Base-by-base conservation (phyloP, 129 eudicot genomes). In the Flaveria linearis region DNA sequence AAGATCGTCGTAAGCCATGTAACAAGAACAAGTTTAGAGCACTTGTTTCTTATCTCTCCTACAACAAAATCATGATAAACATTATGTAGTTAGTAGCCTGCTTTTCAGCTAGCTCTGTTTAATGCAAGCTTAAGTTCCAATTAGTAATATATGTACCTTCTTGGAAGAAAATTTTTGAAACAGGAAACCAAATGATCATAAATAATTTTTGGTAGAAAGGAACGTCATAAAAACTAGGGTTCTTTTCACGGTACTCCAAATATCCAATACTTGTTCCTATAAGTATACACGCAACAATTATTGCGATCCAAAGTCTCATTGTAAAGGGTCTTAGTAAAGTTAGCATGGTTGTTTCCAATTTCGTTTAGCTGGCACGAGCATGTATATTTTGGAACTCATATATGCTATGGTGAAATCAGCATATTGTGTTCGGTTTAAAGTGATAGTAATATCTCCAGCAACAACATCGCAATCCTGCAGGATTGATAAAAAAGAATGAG, bases 1-100 rank as follows among this genome's bases (percentile, higher is more conserved):
- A 67, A 76, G 51, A 52, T 53, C 45, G 42, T 67, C 13, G 28
- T 67, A 51, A 66, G 30, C 80, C 80, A 67, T 25, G 23, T 39
- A 52, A 76, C 73, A 67, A 76, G 80, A 53, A 67, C 80, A 67
- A 76, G 1, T 15, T 67, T 67, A 5, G 80, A 65, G 67, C 74
- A 51, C 74, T 7, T 66, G 64, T 52, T 76, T 16, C 22, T 23
- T 66, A 76, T 76, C 56, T 46, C 64, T 76, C 80, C 74, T 76
- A 50, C n/a, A 33, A 20, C 41, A 52, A 67, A 65, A 67, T 8
- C 77, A 41, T n/a, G 60, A 53, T 3, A 53, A 53, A n/a, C 10
- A 36, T 36, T 4, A 1, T n/a, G 0, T 6, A 53, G 18, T 53
- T 53, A 53, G 18, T 7, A 11, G 41, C 41, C 7, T 36, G 6